Conservation (phyloP, 164 flowering plant species). For the Berberis vulgaris region DNA sequence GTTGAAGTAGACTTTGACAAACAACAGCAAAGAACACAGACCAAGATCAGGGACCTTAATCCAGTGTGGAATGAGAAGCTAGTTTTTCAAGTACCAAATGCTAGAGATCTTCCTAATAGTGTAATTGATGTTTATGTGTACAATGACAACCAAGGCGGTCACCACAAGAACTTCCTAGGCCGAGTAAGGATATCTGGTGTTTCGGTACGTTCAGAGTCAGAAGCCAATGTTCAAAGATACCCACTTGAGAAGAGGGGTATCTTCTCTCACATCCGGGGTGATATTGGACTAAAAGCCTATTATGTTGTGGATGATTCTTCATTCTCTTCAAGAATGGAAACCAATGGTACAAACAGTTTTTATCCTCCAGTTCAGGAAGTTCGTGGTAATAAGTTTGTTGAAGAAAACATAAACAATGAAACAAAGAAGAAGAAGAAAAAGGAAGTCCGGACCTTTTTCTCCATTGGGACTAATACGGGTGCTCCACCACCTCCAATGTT, state of each 20-base stretch:
- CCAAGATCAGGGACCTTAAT: conserved; percentile 58
- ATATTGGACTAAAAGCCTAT: conserved; percentile 46
- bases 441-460: conserved; percentile 53
- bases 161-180: conserved; percentile 71
- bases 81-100: conserved; percentile 45
- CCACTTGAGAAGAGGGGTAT: conserved; percentile 84
- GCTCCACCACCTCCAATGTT: conserved; percentile 28
- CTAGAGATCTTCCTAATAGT: conserved; percentile 28
- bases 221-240: conserved; percentile 47
- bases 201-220: conserved; percentile 44
- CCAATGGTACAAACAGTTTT: conserved; percentile 3
- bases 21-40: conserved; percentile 51
- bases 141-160: conserved; percentile 42
- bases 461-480: conserved; percentile 32
- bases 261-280: conserved; percentile 74
- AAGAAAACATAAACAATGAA: conserved; percentile 9
- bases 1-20: conserved; percentile 68
- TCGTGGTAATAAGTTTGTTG: conserved; percentile 12
- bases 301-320: conserved; percentile 15
- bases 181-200: conserved; percentile 68
- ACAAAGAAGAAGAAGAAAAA: conserved; percentile 21
- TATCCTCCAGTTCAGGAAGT: conserved; percentile 30
- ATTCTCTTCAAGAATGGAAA: conserved; percentile 1
- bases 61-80: conserved; percentile 75
- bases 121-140: conserved; percentile 50